Evolutionary conservation across 768 basidiomycete species (phyloP), one percentile per base, ranked within the genome.

Genomic region (Collybia sordida): DNA sequence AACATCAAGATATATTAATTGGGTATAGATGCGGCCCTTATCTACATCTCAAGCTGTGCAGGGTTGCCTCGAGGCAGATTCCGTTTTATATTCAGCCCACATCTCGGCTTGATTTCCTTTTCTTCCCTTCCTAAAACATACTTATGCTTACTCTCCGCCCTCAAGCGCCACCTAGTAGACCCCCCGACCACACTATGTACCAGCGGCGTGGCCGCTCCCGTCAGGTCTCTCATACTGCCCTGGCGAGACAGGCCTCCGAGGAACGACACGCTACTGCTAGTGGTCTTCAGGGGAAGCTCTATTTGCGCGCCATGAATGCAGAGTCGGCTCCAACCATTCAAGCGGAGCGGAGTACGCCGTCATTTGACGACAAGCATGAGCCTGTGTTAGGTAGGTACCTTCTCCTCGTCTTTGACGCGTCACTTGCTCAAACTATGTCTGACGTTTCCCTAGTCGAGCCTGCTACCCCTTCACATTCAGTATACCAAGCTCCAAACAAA

Each of bases 221-320:
- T 51, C 61, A 66, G 34, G 59, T 79, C 3, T 73, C 77, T 0
- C 61, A 61, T 5, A 69, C 70, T 36, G 77, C 79, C 1, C 57
- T 75, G 18, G 77, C 75, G 0, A 54, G 77, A 45, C 65, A 65
- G 18, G 74, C 75, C 0, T 72, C 73, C 6, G 71, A 75, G 17
- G 73, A 79, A 44, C 70, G 74, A 62, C 39, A 42, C 4, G n/a
- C 2, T 35, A 24, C 9, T 23, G 21, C 11, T 34, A 18, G 17
- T 23, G 12, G 31, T 31, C 31, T 31, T 12, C 6, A 31, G 22
- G 35, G 22, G 25, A 24, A 21, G 46, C 21, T 12, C 25, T 34
- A 23, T 35, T 17, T 11, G 19, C 28, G 17, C 21, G 25, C 27
- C 11, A 22, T 39, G 19, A 43, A 35, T 6, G 25, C 40, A 19